A percentile compares a stretch with the other conserved stretches of the same genome.
Conservation (phyloP, 306 rosid species). For the Albizia julibrissin region DNA sequence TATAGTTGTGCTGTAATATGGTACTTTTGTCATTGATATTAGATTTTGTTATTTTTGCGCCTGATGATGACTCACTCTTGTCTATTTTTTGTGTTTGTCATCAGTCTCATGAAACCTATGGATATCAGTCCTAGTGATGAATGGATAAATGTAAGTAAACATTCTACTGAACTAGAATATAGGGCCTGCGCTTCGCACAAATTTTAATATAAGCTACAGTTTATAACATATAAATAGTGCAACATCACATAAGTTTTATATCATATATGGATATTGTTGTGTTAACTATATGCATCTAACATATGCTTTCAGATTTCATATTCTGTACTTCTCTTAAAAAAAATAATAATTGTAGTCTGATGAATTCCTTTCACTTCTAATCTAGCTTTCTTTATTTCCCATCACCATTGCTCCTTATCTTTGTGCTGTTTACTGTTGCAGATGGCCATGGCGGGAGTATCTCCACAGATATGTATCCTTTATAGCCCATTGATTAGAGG, state of each 20-base stretch:
- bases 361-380: slow-evolving; percentile 12
- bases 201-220: neutral
- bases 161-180: slow-evolving; percentile 23
- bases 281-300: slow-evolving; percentile 13
- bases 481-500: slow-evolving; percentile 22
- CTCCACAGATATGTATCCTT: slow-evolving; percentile 99
- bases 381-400: slow-evolving; percentile 26
- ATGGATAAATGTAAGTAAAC: slow-evolving; percentile 82
- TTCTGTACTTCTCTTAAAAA: neutral
- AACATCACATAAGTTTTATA: neutral
- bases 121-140: slow-evolving; percentile 93
- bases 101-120: slow-evolving; percentile 95
- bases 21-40: slow-evolving; percentile 15
- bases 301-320: neutral
- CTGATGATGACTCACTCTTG: slow-evolving; percentile 3
- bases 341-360: slow-evolving; percentile 2
- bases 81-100: slow-evolving; percentile 36
- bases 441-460: slow-evolving; percentile 94
- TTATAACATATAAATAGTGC: neutral
- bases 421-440: slow-evolving; percentile 49
- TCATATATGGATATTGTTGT: neutral
- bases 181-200: neutral
- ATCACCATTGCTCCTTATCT: slow-evolving; percentile 35
- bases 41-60: slow-evolving; percentile 24
- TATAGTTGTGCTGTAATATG: slow-evolving; percentile 22